phyloP scores from a whole-genome alignment of 2,329 filamentous ascomycete species.

The Beauveria scarabaeidicola region DNA sequence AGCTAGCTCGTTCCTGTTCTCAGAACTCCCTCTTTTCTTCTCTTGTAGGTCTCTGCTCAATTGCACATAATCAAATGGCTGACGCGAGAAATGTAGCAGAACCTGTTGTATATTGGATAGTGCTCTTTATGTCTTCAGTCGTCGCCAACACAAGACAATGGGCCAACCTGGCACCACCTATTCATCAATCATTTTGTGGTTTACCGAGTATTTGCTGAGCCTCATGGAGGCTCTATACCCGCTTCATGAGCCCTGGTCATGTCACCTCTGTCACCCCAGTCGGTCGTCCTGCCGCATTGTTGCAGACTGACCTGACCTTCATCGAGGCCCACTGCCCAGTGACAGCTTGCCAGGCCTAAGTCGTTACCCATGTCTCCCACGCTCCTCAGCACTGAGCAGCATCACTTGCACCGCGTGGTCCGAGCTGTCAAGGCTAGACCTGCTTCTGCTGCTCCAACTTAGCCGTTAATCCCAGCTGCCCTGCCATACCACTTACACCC shows the following conservation, averaged over 20 bases:
- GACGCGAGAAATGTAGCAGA: neutral
- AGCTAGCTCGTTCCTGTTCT: neutral
- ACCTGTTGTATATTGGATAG: too few relatives aligned
- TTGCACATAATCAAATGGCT: neutral
- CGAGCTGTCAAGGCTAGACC: slow-evolving; percentile 6
- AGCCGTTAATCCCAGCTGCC: neutral
- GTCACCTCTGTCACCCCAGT: neutral
- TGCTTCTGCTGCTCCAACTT: neutral
- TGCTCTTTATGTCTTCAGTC: too few relatives aligned
- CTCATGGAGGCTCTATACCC: neutral
- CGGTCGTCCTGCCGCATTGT: neutral
- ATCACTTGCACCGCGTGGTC: neutral
- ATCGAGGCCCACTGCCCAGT: neutral
- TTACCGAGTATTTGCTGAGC: neutral
- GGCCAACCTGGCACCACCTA: neutral
- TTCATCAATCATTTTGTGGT: neutral
- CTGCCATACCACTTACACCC: slow-evolving; percentile 1
- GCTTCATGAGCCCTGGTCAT: neutral
- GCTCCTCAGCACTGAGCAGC: neutral
- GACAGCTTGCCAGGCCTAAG: neutral
- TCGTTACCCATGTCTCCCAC: neutral
- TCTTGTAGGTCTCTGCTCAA: neutral
- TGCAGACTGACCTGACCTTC: neutral
- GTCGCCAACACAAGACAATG: neutral
- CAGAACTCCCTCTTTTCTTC: neutral